Conservation (phyloP, 805 yeast species). For the Saturnispora galanensis region DNA sequence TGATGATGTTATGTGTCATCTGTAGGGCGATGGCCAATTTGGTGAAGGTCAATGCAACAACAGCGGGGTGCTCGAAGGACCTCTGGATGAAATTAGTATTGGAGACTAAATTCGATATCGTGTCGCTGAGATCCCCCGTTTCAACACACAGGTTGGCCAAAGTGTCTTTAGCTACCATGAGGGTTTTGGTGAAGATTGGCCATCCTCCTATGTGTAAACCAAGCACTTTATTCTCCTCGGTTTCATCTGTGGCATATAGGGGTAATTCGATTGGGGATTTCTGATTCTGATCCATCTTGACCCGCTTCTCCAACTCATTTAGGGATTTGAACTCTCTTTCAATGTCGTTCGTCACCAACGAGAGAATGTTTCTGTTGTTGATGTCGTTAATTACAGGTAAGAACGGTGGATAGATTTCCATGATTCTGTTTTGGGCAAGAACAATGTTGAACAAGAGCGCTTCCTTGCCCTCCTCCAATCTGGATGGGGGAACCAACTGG, state of each 20-base stretch:
- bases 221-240: conserved; percentile 17
- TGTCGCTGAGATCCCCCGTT: conserved; percentile 17
- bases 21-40: conserved; percentile 16
- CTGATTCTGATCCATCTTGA: conserved; percentile 12
- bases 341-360: conserved; percentile 10
- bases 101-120: conserved; percentile 14
- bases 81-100: conserved; percentile 14
- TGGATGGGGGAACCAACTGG: conserved; percentile 16
- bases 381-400: conserved; percentile 15
- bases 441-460: conserved; percentile 17
- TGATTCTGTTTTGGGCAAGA: conserved; percentile 18
- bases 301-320: conserved; percentile 7
- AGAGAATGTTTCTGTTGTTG: conserved; percentile 12
- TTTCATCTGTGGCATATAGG: conserved; percentile 15
- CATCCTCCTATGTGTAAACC: conserved; percentile 20
- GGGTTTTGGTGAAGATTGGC: conserved; percentile 20
- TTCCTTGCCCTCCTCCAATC: conserved; percentile 16
- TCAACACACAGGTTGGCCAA: conserved; percentile 21
- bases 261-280: conserved; percentile 16
- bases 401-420: conserved; percentile 21
- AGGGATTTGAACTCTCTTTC: conserved; percentile 7
- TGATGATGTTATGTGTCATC: conserved; percentile 12
- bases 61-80: conserved; percentile 16
- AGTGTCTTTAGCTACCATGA: conserved; percentile 19
- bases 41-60: conserved; percentile 13